Evolutionary conservation across 805 yeast species (phyloP).

Genomic region (Candida alai): DNA sequence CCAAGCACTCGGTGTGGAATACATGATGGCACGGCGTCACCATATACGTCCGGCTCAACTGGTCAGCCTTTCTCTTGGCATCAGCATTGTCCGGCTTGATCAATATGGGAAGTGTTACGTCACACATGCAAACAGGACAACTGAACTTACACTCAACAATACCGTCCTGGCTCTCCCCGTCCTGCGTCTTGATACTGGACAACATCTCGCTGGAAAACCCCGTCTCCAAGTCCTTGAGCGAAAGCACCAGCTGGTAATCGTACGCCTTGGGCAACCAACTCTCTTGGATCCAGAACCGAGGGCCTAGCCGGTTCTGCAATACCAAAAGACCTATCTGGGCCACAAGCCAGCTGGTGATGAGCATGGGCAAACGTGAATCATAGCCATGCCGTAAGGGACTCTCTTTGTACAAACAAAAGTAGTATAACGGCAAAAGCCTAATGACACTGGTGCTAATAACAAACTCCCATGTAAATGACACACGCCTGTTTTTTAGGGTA

Average conservation of each 20-base stretch:
- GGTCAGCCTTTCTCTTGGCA: slow-evolving; percentile 19
- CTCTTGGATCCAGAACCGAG: slow-evolving; percentile 80
- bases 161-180: slow-evolving; percentile 23
- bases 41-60: slow-evolving; percentile 53
- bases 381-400: slow-evolving; percentile 72
- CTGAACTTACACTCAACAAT: slow-evolving; percentile 49
- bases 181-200: slow-evolving; percentile 26
- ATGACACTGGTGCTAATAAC: slow-evolving; percentile 63
- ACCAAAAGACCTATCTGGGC: slow-evolving; percentile 56
- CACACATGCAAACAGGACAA: slow-evolving; percentile 89
- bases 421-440: slow-evolving; percentile 61
- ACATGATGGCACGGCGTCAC: slow-evolving; percentile 89
- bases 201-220: slow-evolving; percentile 56
- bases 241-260: slow-evolving; percentile 71
- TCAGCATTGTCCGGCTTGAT: slow-evolving; percentile 12
- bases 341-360: slow-evolving; percentile 51
- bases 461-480: slow-evolving; percentile 67
- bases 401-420: slow-evolving; percentile 47
- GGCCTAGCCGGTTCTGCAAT: slow-evolving; percentile 66
- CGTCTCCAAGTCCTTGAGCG: slow-evolving; percentile 55
- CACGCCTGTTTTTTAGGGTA: slow-evolving; percentile 62
- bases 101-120: slow-evolving; percentile 55
- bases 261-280: slow-evolving; percentile 75
- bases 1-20: slow-evolving; percentile 86
- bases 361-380: slow-evolving; percentile 47